Percentiles rank a stretch among this genome's conserved stretches.
Conservation (phyloP, 192 early-diverging fungal genomes). For the Rhizophagus sp. region DNA sequence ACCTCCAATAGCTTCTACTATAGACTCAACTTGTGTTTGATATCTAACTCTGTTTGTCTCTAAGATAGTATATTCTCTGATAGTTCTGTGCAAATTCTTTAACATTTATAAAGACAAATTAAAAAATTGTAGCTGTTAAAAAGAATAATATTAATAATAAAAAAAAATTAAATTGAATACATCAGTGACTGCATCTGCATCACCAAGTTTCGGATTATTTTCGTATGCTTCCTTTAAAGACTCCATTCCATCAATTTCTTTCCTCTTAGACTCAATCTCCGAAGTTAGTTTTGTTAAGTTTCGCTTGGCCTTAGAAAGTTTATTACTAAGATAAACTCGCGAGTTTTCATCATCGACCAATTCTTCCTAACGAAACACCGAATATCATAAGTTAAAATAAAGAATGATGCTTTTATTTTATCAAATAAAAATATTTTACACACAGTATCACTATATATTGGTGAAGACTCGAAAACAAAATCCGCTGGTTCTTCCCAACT, state of each 20-base stretch:
- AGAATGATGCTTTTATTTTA: not conserved
- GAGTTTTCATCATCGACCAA: constrained; percentile 62
- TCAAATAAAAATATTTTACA: not conserved
- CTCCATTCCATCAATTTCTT: constrained; percentile 54
- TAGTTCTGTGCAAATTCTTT: constrained; percentile 56
- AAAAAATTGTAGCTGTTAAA: not conserved
- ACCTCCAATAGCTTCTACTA: constrained; percentile 68
- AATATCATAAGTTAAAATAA: constrained; percentile 1
- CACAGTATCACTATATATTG: constrained; percentile 38
- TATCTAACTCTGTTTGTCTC: constrained; percentile 45
- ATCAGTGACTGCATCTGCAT: constrained; percentile 62
- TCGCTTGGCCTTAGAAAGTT: constrained; percentile 57
- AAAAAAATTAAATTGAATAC: constrained; percentile 32
- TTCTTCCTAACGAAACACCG: constrained; percentile 34
- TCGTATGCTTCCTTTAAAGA: constrained; percentile 50
- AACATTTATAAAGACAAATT: not conserved
- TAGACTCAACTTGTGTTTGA: constrained; percentile 62
- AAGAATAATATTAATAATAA: not conserved
- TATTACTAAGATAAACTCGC: constrained; percentile 66
- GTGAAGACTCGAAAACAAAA: constrained; percentile 38
- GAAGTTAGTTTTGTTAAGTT: constrained; percentile 47
- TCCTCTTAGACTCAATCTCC: constrained; percentile 50
- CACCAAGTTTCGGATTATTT: constrained; percentile 52
- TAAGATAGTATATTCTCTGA: constrained; percentile 53
- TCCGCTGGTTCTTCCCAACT: constrained; percentile 36